Base-by-base conservation (phyloP, 257 asterid genomes). In the Nicotiana knightiana region DNA sequence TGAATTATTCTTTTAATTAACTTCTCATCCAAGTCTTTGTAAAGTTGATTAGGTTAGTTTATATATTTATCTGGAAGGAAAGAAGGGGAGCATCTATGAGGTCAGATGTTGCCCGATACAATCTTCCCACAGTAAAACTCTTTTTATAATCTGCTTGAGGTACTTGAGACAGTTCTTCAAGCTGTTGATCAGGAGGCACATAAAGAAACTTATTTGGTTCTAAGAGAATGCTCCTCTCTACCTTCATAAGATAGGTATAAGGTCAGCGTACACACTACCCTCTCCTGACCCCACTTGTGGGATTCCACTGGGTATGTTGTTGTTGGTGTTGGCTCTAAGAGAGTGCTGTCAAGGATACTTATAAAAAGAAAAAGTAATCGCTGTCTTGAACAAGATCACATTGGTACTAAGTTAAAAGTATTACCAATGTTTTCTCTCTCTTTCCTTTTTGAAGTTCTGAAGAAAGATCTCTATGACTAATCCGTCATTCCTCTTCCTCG, bases 41-140 rank as follows among this genome's bases (percentile, higher is more conserved):
- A 26, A 26, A 13, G 37, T 71, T 51, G 43, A 51, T 46, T 26
- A 9, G 24, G 24, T 6, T 51, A 4, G 63, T 26, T 73, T 26
- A 26, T 30, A 33, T 66, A 59, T 57, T 82, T 66, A 66, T 57
- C 79, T 83, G 96, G 97, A 93, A 93, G 97, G 61, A 83, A 88
- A 93, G 94, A 92, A 89, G 95, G 93, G 95, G 88, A 90, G 84
- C 95, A 87, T 93, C 90, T 85, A 80, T 57, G 81, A 85, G 90
- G 68, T 90, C 84, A 86, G 93, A 86, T 92, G 94, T 82, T 92
- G 59, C 88, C 91, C 66, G 96, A 92, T 93, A 88, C 86, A 86
- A 89, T 83, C 97, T 94, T 94, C 98, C 97, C 88, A 92, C 82
- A 92, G 67, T 66, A 79, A 90, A 82, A 84, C 89, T 90, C 85